A percentile compares a stretch with the other conserved stretches of the same genome.
phyloP scores from a whole-genome alignment of 176 grass and related monocot genomes.

The Metroxylon sagu region DNA sequence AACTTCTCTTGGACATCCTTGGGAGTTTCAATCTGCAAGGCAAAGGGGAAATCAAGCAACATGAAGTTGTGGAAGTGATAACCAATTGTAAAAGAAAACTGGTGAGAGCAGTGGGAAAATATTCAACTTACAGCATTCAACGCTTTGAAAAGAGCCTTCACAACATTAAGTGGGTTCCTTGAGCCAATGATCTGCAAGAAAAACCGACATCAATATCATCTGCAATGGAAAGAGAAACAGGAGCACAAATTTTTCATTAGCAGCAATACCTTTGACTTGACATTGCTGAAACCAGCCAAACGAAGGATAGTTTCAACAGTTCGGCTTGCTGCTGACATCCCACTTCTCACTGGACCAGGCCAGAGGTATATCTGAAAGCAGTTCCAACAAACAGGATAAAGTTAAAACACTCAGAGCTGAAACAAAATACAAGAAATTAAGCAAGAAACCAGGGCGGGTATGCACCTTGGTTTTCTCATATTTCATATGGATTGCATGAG shows the following conservation, averaged over 20 bases:
- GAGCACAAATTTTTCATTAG: not conserved
- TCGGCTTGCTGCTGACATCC: conserved; percentile 54
- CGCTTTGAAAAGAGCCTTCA: conserved; percentile 91
- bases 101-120: not conserved
- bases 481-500: conserved; percentile 81
- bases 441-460: too few relatives aligned
- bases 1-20: conserved; percentile 95
- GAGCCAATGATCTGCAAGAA: conserved; percentile 79
- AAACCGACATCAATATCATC: not conserved
- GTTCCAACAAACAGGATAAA: not conserved
- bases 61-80: not conserved
- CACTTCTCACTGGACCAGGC: conserved; percentile 63
- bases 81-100: not conserved
- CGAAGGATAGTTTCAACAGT: conserved; percentile 77
- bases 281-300: conserved; percentile 81
- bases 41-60: not conserved
- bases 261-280: conserved; percentile 62
- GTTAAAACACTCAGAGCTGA: too few relatives aligned
- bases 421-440: too few relatives aligned
- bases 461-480: conserved; percentile 94
- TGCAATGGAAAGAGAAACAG: not conserved
- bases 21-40: conserved; percentile 68
- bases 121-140: conserved; percentile 61
- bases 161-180: conserved; percentile 85
- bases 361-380: conserved; percentile 72